phyloP scores from a whole-genome alignment of 441 rosid species.

The Kokia cookei region DNA sequence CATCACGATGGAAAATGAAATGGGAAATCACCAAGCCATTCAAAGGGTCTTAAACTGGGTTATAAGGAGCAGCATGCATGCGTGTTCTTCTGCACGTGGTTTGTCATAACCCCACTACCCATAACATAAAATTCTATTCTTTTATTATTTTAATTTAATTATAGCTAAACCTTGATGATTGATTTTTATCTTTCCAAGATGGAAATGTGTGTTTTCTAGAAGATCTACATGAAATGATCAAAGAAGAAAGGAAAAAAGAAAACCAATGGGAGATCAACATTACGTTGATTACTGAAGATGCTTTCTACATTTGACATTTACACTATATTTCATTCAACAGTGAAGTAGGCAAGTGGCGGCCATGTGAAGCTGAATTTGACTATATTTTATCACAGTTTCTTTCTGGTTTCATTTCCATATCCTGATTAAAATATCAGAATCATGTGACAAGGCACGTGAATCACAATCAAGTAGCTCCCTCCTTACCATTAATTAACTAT shows the following conservation, averaged over 20 bases:
- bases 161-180: not conserved
- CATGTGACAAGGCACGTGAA: conserved; percentile 25
- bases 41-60: conserved; percentile 5
- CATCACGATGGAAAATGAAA: conserved; percentile 6
- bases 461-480: not conserved
- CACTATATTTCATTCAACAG: not conserved
- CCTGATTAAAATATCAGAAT: conserved; percentile 6
- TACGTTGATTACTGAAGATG: not conserved
- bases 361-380: conserved; percentile 22
- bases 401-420: not conserved
- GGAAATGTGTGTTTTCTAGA: not conserved
- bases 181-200: not conserved
- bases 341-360: conserved; percentile 1
- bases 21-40: not conserved
- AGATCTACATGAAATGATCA: not conserved
- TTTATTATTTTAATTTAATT: not conserved
- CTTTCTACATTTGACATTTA: not conserved
- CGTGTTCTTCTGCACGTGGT: conserved; percentile 27
- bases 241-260: not conserved
- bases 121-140: not conserved
- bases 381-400: not conserved
- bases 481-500: not conserved
- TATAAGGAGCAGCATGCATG: conserved; percentile 17
- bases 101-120: not conserved
- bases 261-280: not conserved